A percentile compares a stretch with the other conserved stretches of the same genome.
These are phyloP conservation scores for Uronychia setigera DNA, from an alignment of 73 alveolate species.

Conservation along the genomic window DNA sequence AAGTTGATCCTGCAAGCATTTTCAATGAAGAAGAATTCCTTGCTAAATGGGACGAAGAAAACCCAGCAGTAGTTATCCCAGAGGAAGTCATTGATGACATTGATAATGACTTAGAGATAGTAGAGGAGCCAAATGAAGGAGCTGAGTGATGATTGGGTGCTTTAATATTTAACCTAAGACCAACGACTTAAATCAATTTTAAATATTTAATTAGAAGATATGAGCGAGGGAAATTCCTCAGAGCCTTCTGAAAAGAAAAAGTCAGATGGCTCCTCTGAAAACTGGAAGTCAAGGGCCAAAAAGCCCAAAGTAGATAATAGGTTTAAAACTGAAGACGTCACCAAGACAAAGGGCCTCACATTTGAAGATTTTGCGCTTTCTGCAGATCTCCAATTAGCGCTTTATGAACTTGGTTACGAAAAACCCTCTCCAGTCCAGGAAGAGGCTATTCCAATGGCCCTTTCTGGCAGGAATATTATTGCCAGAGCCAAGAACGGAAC, in stretches of 20 bases:
- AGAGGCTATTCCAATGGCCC: slow-evolving; percentile 92
- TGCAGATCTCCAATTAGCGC: slow-evolving; percentile 82
- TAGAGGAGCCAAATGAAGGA: slow-evolving; percentile 16
- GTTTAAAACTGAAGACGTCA: slow-evolving; percentile 77
- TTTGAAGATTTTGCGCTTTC: slow-evolving; percentile 79
- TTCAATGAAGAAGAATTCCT: slow-evolving; percentile 69
- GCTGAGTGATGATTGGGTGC: slow-evolving; percentile 1
- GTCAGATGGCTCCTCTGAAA: background rate
- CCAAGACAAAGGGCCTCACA: slow-evolving; percentile 75
- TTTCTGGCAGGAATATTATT: slow-evolving; percentile 82
- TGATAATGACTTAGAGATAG: slow-evolving; percentile 81
- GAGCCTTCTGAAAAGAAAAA: background rate
- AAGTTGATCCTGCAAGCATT: slow-evolving; percentile 55
- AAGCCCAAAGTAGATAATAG: slow-evolving; percentile 61
- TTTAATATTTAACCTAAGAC: background rate
- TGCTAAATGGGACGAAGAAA: slow-evolving; percentile 75
- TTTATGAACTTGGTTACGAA: slow-evolving; percentile 95
- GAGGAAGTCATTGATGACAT: slow-evolving; percentile 75
- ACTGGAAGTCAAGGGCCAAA: background rate
- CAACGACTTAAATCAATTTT: background rate
- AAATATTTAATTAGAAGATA: background rate
- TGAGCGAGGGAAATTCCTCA: background rate
- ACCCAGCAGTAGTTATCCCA: slow-evolving; percentile 76
- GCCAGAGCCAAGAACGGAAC: slow-evolving; percentile 98
- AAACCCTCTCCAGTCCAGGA: slow-evolving; percentile 95